Percentiles rank a stretch among this genome's conserved stretches.
These are phyloP conservation scores for Monosporascus sp. DNA, from an alignment of 2,329 filamentous ascomycete genomes.

Conservation along the genomic window DNA sequence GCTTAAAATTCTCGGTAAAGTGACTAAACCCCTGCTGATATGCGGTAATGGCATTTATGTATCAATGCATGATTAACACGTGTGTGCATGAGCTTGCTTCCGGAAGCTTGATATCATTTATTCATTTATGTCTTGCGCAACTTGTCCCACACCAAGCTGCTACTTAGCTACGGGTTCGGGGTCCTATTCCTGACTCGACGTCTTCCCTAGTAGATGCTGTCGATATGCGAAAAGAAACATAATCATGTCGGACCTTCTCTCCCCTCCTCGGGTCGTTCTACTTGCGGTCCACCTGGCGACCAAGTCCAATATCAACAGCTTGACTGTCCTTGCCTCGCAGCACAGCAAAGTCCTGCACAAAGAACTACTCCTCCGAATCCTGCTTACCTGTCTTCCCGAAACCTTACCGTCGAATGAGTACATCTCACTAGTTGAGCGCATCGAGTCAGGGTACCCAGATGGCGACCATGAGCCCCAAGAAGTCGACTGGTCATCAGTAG, in stretches of 20 bases:
- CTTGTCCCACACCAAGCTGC: too few species aligned
- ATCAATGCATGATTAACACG: neutral
- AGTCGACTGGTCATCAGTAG: conserved; percentile 53
- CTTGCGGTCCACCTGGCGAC: conserved; percentile 67
- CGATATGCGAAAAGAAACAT: neutral
- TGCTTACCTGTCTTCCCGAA: conserved; percentile 76
- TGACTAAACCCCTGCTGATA: neutral
- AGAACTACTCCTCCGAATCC: conserved; percentile 64
- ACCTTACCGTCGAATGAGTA: conserved; percentile 60
- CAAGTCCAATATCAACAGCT: conserved; percentile 57
- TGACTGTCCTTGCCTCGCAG: conserved; percentile 55
- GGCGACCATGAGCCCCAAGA: conserved; percentile 33
- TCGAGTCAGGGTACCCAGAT: conserved; percentile 45
- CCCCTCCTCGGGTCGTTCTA: conserved; percentile 65
- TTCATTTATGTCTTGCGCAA: neutral
- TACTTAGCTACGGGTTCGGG: too few species aligned
- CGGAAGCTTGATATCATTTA: neutral
- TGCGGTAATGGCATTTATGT: neutral
- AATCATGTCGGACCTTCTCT: conserved; percentile 42
- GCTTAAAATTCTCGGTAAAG: neutral
- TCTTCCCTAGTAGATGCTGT: too few species aligned
- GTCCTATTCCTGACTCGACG: neutral
- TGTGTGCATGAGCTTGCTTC: neutral
- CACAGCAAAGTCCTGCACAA: conserved; percentile 55
- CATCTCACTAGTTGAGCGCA: conserved; percentile 52